phyloP scores from a whole-genome alignment of 2,329 filamentous ascomycete genomes.

The Keithomyces neogunnii region DNA sequence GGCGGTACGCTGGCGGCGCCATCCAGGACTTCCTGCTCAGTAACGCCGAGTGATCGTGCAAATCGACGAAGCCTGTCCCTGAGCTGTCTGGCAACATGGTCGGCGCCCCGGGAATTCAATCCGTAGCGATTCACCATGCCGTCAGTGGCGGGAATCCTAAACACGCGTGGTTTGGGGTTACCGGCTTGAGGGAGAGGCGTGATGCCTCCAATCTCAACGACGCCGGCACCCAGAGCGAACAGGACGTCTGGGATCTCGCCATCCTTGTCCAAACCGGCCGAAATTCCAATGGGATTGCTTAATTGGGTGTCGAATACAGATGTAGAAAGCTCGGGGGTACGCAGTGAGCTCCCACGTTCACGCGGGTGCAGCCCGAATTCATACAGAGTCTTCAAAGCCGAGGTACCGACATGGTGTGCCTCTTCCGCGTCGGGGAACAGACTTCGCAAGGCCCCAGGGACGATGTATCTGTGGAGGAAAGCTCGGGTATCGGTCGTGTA shows the following conservation, averaged over 20 bases:
- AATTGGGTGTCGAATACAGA: slow-evolving; percentile 69
- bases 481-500: slow-evolving; percentile 70
- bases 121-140: slow-evolving; percentile 94
- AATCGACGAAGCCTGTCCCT: slow-evolving; percentile 70
- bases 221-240: slow-evolving; percentile 72
- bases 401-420: slow-evolving; percentile 76
- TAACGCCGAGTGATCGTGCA: slow-evolving; percentile 61
- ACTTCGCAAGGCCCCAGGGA: slow-evolving; percentile 57
- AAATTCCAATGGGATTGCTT: slow-evolving; percentile 84
- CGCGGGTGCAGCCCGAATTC: slow-evolving; percentile 69
- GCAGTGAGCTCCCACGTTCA: slow-evolving; percentile 53
- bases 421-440: slow-evolving; percentile 75
- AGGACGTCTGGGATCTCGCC: slow-evolving; percentile 80
- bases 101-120: slow-evolving; percentile 84
- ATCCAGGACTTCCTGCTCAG: slow-evolving; percentile 66
- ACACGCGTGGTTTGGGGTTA: slow-evolving; percentile 82
- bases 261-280: slow-evolving; percentile 93
- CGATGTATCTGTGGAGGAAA: slow-evolving; percentile 58
- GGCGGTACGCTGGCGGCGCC: slow-evolving; percentile 71
- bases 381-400: slow-evolving; percentile 63
- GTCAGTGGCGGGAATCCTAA: slow-evolving; percentile 73
- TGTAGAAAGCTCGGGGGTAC: slow-evolving; percentile 23
- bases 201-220: slow-evolving; percentile 88
- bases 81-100: slow-evolving; percentile 72
- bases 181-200: slow-evolving; percentile 82